These are phyloP conservation scores for Malania oleifera DNA, from an alignment of 164 flowering plant species.

Conservation along the genomic window DNA sequence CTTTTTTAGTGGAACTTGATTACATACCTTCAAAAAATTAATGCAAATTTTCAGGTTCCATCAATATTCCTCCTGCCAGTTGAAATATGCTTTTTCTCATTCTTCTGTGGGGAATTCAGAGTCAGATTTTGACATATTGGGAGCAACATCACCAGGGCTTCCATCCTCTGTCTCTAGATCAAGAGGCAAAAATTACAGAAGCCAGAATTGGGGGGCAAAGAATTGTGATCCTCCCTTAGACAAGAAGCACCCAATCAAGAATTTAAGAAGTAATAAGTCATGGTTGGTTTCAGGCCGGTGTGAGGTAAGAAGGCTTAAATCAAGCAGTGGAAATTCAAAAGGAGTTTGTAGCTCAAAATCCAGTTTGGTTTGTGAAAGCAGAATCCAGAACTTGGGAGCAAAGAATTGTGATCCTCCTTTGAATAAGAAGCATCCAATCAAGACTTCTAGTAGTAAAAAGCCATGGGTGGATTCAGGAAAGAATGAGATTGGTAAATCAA, in stretches of 20 bases:
- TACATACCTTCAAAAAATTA: conserved; percentile 1
- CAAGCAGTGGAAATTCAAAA: conserved; percentile 15
- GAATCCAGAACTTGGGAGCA: conserved; percentile 31
- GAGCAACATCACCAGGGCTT: conserved; percentile 45
- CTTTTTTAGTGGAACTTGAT: neutral
- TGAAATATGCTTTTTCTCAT: conserved; percentile 36
- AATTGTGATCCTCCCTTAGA: conserved; percentile 8
- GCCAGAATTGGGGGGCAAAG: conserved; percentile 31
- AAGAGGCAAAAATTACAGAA: conserved; percentile 56
- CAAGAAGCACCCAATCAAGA: conserved; percentile 35
- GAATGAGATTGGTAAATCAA: conserved; percentile 14
- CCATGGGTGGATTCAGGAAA: conserved; percentile 10
- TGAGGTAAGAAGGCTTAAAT: conserved; percentile 20
- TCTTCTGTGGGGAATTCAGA: conserved; percentile 18
- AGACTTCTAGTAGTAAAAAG: conserved; percentile 28
- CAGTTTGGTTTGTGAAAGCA: conserved; percentile 17
- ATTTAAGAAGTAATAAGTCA: conserved; percentile 22
- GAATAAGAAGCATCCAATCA: conserved; percentile 32
- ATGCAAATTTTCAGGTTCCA: conserved; percentile 52
- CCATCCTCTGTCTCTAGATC: conserved; percentile 67
- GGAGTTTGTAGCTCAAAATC: conserved; percentile 13
- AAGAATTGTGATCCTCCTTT: conserved; percentile 9
- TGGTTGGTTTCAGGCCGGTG: conserved; percentile 7
- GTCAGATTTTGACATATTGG: conserved; percentile 20
- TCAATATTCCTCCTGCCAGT: conserved; percentile 38